phyloP scores from a whole-genome alignment of 768 basidiomycete genomes.

The Pleurotus tuber-regium region DNA sequence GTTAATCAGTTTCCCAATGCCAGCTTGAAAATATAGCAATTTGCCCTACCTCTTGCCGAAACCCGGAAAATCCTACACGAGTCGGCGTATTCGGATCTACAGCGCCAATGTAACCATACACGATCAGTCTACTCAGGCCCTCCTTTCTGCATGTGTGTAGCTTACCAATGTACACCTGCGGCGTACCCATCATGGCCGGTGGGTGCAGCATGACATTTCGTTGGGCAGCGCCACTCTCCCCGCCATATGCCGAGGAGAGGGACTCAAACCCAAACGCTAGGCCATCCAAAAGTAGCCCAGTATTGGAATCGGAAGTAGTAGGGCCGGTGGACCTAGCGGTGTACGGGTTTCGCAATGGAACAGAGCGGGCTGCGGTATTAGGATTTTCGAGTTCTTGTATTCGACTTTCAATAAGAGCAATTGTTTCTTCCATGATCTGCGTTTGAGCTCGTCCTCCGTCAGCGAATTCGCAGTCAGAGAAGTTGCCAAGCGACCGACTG shows the following conservation, averaged over 20 bases:
- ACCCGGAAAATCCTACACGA: background rate
- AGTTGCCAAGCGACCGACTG: constrained; percentile 37
- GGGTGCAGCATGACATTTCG: background rate
- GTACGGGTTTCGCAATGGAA: constrained; percentile 39
- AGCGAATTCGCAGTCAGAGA: constrained; percentile 64
- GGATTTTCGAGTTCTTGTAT: constrained; percentile 47
- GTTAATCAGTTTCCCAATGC: background rate
- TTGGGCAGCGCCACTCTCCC: background rate
- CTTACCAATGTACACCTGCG: background rate
- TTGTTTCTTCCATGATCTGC: constrained; percentile 48
- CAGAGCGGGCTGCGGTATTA: constrained; percentile 13
- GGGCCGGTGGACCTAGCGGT: background rate
- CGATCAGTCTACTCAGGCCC: background rate
- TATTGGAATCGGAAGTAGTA: background rate
- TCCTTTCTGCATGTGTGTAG: background rate
- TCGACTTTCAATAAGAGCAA: constrained; percentile 43
- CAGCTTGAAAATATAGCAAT: background rate
- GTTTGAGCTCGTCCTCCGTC: constrained; percentile 44
- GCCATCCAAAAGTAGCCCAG: background rate
- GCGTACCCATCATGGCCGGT: background rate
- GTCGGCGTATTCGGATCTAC: constrained; percentile 4
- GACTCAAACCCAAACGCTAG: background rate
- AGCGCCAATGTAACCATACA: no score
- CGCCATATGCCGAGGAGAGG: background rate
- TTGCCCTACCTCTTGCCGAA: background rate